Conservation (phyloP, 106 monocot species). For the Dendrobium officinale region DNA sequence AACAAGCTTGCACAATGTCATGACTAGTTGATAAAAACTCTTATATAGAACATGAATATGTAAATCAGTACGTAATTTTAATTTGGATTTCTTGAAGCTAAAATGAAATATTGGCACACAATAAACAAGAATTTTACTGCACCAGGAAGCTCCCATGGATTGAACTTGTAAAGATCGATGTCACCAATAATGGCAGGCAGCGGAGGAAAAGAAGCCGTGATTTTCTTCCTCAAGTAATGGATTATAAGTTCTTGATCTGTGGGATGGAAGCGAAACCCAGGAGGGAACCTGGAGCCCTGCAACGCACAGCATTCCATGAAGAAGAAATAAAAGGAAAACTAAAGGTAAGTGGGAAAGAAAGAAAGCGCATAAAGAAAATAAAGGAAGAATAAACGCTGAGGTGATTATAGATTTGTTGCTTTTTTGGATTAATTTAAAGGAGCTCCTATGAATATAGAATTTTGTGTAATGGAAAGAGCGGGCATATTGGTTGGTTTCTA, state of each 20-base stretch:
- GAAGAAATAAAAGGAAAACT: background rate
- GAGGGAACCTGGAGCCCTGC: slow-evolving; percentile 7
- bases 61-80: no score
- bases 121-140: background rate
- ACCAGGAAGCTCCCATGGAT: slow-evolving; percentile 20
- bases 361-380: no score
- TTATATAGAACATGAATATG: no score
- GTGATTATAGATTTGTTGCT: no score
- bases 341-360: no score
- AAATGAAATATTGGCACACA: background rate
- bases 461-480: no score
- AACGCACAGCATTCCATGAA: slow-evolving; percentile 5
- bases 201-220: background rate
- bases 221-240: slow-evolving; percentile 16
- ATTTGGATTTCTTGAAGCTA: no score
- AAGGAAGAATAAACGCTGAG: no score
- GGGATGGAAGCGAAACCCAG: slow-evolving; percentile 1
- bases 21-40: background rate
- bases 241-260: slow-evolving; percentile 16
- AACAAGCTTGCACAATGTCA: background rate
- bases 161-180: slow-evolving; percentile 17
- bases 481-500: no score
- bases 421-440: no score
- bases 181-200: slow-evolving; percentile 7
- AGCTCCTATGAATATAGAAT: no score